These are phyloP conservation scores for Hypoxylon lienhwacheense DNA, from an alignment of 495 filamentous ascomycete genomes.

Conservation along the genomic window DNA sequence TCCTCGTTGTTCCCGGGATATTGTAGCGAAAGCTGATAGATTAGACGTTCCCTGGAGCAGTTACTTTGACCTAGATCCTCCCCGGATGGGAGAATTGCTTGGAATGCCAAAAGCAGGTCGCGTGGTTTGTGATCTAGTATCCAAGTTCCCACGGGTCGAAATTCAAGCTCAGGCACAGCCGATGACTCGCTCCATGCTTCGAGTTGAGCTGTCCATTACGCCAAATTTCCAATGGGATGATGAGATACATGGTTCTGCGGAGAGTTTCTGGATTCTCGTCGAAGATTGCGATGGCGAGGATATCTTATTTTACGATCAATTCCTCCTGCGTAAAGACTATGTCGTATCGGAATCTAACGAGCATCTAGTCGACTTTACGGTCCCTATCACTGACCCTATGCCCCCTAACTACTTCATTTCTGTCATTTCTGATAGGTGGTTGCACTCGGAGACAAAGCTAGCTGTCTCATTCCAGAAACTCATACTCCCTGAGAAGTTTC, in stretches of 20 bases:
- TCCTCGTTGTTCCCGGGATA: slow-evolving; percentile 75
- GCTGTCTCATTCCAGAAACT: slow-evolving; percentile 94
- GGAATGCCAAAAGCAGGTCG: slow-evolving; percentile 89
- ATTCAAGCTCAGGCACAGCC: slow-evolving; percentile 91
- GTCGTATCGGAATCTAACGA: slow-evolving; percentile 80
- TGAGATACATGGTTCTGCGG: slow-evolving; percentile 78
- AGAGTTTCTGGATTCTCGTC: slow-evolving; percentile 95
- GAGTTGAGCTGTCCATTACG: slow-evolving; percentile 87
- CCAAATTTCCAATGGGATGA: slow-evolving; percentile 98
- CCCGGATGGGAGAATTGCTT: slow-evolving; percentile 93
- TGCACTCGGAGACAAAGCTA: slow-evolving; percentile 94
- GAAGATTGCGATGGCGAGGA: slow-evolving; percentile 98
- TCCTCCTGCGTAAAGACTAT: slow-evolving; percentile 85
- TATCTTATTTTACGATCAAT: slow-evolving; percentile 93
- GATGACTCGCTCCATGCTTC: slow-evolving; percentile 93
- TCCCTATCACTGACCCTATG: slow-evolving; percentile 95
- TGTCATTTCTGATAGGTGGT: slow-evolving; percentile 92
- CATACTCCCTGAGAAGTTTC: slow-evolving; percentile 92
- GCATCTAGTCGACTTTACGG: slow-evolving; percentile 96
- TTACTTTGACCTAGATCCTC: slow-evolving; percentile 95
- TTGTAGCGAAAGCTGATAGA: slow-evolving; percentile 87
- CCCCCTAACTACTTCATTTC: slow-evolving; percentile 98
- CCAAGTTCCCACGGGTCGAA: slow-evolving; percentile 91
- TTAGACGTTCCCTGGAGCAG: slow-evolving; percentile 92
- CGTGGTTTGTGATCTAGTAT: slow-evolving; percentile 78